Conservation (phyloP, 1,284 basidiomycete species). For the Inonotus hispidus region DNA sequence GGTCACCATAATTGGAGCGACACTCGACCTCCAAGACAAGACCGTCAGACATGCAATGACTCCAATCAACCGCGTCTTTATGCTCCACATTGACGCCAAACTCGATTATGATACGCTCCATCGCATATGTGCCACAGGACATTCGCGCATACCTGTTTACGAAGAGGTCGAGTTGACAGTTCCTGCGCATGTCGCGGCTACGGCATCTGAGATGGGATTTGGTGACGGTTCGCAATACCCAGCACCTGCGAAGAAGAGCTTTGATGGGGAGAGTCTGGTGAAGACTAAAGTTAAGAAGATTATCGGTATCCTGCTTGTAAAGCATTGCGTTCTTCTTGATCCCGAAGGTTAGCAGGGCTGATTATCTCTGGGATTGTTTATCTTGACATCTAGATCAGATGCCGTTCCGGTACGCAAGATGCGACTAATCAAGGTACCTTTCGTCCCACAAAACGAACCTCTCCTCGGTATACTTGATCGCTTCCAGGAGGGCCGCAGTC, state of each 20-base stretch:
- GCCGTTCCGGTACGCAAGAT: constrained; percentile 73
- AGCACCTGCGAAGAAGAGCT: constrained; percentile 1
- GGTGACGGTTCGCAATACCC: constrained; percentile 6
- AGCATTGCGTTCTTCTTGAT: constrained; percentile 85
- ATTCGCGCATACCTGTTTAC: constrained; percentile 73
- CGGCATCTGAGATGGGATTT: constrained; percentile 9
- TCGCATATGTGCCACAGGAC: constrained; percentile 71
- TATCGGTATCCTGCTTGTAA: constrained; percentile 76
- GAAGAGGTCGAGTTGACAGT: constrained; percentile 64
- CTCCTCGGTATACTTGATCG: constrained; percentile 83
- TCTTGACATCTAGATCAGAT: constrained; percentile 38
- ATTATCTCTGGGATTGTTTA: neutral
- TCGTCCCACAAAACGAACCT: constrained; percentile 82
- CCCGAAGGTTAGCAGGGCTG: constrained; percentile 56
- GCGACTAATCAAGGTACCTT: constrained; percentile 80
- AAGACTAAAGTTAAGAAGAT: constrained; percentile 66
- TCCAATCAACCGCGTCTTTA: constrained; percentile 72
- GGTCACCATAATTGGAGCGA: constrained; percentile 71
- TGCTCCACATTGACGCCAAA: constrained; percentile 76
- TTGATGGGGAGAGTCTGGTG: constrained; percentile 15
- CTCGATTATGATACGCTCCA: constrained; percentile 77
- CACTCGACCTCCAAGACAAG: constrained; percentile 69
- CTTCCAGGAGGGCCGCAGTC: constrained; percentile 88
- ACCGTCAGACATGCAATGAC: constrained; percentile 70
- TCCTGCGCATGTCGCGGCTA: constrained; percentile 25